Conservation (phyloP, 1,284 basidiomycete genomes). For the Puccinia triticina region DNA sequence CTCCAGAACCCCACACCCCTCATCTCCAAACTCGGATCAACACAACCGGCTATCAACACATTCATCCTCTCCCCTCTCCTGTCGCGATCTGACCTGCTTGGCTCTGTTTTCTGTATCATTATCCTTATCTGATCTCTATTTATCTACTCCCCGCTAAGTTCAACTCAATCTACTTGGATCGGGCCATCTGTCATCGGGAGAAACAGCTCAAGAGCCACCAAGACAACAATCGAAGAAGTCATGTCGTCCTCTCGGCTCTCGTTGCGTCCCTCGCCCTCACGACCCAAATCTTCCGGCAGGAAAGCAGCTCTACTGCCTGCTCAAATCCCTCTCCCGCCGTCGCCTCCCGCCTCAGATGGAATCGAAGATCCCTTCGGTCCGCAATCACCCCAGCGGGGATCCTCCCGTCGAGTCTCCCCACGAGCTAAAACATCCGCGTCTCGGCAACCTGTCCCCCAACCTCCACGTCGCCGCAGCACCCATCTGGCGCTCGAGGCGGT, state of each 20-base stretch:
- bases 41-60: not conserved
- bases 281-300: slow-evolving; percentile 5
- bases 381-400: not conserved
- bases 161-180: not conserved
- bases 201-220: not conserved
- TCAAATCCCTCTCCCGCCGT: slow-evolving; percentile 37
- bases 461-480: not conserved
- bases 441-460: not conserved
- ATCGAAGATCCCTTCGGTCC: not conserved
- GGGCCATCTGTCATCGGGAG: not conserved
- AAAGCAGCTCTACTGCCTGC: slow-evolving; percentile 3
- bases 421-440: slow-evolving; percentile 10
- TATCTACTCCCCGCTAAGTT: not conserved
- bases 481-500: not conserved
- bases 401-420: not conserved
- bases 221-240: not conserved
- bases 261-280: slow-evolving; percentile 8
- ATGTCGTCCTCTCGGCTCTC: not conserved
- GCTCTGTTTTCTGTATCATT: slow-evolving; percentile 7
- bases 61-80: not conserved
- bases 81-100: slow-evolving; percentile 1
- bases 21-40: not conserved
- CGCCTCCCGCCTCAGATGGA: slow-evolving; percentile 37
- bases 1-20: not conserved
- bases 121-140: not conserved